Conservation (phyloP, 139 green algal genomes). For the Dunaliella primolecta region DNA sequence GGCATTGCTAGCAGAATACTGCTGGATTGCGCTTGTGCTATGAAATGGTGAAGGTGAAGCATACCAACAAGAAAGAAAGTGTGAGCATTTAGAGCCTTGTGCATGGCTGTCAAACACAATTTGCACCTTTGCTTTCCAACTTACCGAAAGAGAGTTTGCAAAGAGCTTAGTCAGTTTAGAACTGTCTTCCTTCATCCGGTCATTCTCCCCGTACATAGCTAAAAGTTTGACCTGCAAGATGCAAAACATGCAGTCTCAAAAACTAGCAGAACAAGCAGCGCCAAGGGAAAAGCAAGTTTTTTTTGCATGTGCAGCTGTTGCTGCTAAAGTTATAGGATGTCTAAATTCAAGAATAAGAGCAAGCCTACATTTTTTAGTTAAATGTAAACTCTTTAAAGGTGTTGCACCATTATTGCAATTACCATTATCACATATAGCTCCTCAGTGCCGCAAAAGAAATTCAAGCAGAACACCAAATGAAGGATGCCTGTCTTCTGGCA, state of each 20-base stretch:
- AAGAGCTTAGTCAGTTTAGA: conserved; percentile 27
- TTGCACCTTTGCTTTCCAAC: neutral
- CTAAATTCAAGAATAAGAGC: neutral
- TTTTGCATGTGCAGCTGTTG: neutral
- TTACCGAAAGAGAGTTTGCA: neutral
- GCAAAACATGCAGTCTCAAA: neutral
- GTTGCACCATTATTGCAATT: too few relatives aligned
- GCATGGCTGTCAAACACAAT: too few relatives aligned
- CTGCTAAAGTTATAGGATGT: neutral
- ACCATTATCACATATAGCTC: too few relatives aligned
- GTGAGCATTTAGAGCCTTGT: neutral
- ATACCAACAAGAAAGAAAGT: neutral
- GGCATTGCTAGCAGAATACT: too few relatives aligned
- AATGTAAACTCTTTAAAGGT: neutral
- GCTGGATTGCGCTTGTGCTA: neutral
- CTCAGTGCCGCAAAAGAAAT: too few relatives aligned
- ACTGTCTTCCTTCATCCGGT: conserved; percentile 20
- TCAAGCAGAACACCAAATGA: too few relatives aligned
- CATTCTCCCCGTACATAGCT: conserved; percentile 32
- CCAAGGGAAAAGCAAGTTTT: neutral
- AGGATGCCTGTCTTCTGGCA: too few relatives aligned
- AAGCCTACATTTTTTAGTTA: neutral
- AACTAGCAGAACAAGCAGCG: neutral
- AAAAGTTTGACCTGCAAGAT: conserved; percentile 24
- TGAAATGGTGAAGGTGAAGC: neutral